Evolutionary conservation across 202 grass and related monocot genomes (phyloP).

Genomic region (Bolboschoenoplectus hybrid): DNA sequence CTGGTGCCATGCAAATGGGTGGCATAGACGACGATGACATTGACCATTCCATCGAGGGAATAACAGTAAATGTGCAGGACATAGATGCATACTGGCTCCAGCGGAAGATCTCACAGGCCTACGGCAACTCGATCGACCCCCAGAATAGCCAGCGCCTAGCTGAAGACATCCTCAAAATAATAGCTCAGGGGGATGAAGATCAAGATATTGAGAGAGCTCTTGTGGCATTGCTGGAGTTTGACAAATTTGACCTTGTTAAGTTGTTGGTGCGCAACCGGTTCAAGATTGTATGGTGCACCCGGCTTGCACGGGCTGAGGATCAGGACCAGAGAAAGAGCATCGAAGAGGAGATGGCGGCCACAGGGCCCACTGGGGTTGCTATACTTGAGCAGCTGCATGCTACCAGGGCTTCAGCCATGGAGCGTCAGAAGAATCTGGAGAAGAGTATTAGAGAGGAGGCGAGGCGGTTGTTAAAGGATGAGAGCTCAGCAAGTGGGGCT

Average conservation of each 20-base stretch:
- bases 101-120: slow-evolving; percentile 85
- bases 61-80: slow-evolving; percentile 82
- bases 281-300: slow-evolving; percentile 92
- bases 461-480: slow-evolving; percentile 73
- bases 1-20: slow-evolving; percentile 85
- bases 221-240: slow-evolving; percentile 75
- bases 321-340: slow-evolving; percentile 76
- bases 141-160: slow-evolving; percentile 82
- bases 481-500: slow-evolving; percentile 31
- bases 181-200: slow-evolving; percentile 67
- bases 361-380: slow-evolving; percentile 46
- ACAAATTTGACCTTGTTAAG: slow-evolving; percentile 91
- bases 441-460: slow-evolving; percentile 87
- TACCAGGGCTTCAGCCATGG: slow-evolving; percentile 86
- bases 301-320: slow-evolving; percentile 74
- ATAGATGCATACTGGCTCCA: slow-evolving; percentile 97
- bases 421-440: slow-evolving; percentile 85
- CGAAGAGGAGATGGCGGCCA: slow-evolving; percentile 73
- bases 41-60: slow-evolving; percentile 63
- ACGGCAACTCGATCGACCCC: slow-evolving; percentile 66
- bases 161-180: slow-evolving; percentile 81
- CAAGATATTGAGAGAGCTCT: slow-evolving; percentile 80
- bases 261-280: slow-evolving; percentile 66
- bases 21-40: slow-evolving; percentile 80
- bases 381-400: slow-evolving; percentile 88